Evolutionary conservation across 176 grass and related monocot genomes (phyloP).

Genomic region (Ananas comosus): DNA sequence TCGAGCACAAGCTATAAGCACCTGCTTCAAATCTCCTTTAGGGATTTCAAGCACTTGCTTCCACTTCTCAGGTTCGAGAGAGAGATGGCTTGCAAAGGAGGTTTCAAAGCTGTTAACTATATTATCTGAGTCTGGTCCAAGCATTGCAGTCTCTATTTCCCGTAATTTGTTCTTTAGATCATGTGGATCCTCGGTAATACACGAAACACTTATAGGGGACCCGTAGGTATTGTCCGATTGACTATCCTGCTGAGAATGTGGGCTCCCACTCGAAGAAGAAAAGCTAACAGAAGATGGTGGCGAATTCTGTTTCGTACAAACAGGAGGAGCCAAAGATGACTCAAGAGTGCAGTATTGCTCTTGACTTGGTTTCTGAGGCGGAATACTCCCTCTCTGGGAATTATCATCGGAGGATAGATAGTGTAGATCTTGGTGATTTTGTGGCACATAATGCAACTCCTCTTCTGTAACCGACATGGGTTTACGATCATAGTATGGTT

Average conservation of each 20-base stretch:
- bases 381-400: constrained; percentile 23
- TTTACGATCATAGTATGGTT: constrained; percentile 27
- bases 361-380: constrained; percentile 14
- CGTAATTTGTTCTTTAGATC: constrained; percentile 64
- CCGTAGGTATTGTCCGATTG: constrained; percentile 51
- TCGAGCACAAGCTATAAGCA: constrained; percentile 66
- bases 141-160: constrained; percentile 76
- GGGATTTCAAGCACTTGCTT: constrained; percentile 37
- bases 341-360: constrained; percentile 65
- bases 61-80: constrained; percentile 40
- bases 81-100: constrained; percentile 17
- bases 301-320: constrained; percentile 46
- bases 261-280: constrained; percentile 34
- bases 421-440: constrained; percentile 28
- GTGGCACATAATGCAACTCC: constrained; percentile 24
- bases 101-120: constrained; percentile 19
- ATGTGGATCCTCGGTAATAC: constrained; percentile 63
- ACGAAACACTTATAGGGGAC: constrained; percentile 62
- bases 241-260: constrained; percentile 52
- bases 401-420: constrained; percentile 38
- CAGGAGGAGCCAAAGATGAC: constrained; percentile 39
- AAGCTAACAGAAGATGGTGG: constrained; percentile 44
- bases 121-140: constrained; percentile 52
- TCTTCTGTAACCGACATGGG: constrained; percentile 8
- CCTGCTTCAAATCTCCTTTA: constrained; percentile 58